Evolutionary conservation across 2,329 filamentous ascomycete species (phyloP).

Genomic region (Paecilomyces variotii): DNA sequence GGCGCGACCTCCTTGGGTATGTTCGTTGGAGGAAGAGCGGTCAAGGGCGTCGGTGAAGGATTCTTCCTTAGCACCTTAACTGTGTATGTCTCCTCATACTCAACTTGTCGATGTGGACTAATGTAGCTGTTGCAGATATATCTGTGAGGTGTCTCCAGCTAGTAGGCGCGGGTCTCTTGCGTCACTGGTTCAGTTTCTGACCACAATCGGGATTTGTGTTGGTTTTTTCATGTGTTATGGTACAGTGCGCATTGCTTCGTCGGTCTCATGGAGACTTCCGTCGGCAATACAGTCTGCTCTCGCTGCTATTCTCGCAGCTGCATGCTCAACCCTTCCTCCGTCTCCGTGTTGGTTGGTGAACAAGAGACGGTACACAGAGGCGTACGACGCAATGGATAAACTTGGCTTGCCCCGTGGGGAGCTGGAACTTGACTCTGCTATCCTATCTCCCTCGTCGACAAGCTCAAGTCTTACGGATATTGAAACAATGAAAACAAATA

Average conservation of each 20-base stretch:
- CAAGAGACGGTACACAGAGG: not conserved
- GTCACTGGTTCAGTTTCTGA: not conserved
- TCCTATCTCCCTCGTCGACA: not conserved
- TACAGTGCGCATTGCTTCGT: not conserved
- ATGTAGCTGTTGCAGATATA: not conserved
- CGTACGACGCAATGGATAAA: not conserved
- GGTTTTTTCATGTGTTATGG: not conserved
- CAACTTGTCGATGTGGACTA: not conserved
- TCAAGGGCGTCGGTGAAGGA: conserved; percentile 18
- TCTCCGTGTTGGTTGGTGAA: not conserved
- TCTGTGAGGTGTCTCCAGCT: not conserved
- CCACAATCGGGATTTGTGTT: not conserved
- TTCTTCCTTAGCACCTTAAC: conserved; percentile 39
- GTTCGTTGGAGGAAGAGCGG: conserved; percentile 16
- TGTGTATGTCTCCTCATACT: conserved; percentile 58
- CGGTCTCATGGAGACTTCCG: conserved; percentile 1
- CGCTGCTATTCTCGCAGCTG: not conserved
- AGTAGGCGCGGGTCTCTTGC: not conserved
- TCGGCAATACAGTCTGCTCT: conserved; percentile 1
- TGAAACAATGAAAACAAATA: not conserved
- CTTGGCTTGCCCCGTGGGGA: not conserved
- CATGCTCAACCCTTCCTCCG: not conserved
- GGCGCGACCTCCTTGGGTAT: conserved; percentile 16
- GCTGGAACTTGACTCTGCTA: not conserved
- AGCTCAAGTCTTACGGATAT: not conserved